Evolutionary conservation across 495 filamentous ascomycete genomes (phyloP).

Genomic region (Rhypophila decipiens): DNA sequence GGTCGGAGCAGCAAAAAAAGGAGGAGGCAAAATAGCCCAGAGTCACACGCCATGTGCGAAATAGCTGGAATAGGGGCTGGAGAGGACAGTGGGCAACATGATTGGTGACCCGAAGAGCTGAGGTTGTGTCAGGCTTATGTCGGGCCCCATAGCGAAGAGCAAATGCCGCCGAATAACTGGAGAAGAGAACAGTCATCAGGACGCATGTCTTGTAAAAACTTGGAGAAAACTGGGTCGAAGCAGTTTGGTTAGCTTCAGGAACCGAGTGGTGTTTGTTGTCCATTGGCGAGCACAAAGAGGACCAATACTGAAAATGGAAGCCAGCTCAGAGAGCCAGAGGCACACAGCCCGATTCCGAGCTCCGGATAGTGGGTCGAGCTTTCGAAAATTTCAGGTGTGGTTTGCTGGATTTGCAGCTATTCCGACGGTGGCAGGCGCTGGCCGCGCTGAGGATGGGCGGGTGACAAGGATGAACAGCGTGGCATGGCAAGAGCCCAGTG

Average conservation of each 20-base stretch:
- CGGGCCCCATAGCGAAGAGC: conserved; percentile 10
- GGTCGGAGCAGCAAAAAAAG: too few relatives aligned
- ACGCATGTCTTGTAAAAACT: background rate
- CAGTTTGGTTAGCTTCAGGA: background rate
- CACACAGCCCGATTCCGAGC: background rate
- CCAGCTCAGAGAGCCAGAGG: background rate
- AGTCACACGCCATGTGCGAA: too few relatives aligned
- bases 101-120: conserved; percentile 13
- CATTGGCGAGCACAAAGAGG: too few relatives aligned
- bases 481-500: conserved; percentile 4
- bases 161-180: conserved; percentile 10
- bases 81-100: background rate
- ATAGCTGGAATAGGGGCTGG: background rate
- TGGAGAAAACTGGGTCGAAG: background rate
- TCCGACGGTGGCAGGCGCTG: too few relatives aligned
- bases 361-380: background rate
- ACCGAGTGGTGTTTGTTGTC: too few relatives aligned
- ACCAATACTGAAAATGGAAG: background rate
- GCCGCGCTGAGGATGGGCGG: background rate
- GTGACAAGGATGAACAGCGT: conserved; percentile 3
- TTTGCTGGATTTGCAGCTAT: too few relatives aligned
- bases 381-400: background rate
- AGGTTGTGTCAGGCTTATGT: conserved; percentile 19
- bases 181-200: conserved; percentile 1
- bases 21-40: too few relatives aligned